phyloP scores from a whole-genome alignment of 495 filamentous ascomycete genomes.

The Astrothelium macrocarpum region DNA sequence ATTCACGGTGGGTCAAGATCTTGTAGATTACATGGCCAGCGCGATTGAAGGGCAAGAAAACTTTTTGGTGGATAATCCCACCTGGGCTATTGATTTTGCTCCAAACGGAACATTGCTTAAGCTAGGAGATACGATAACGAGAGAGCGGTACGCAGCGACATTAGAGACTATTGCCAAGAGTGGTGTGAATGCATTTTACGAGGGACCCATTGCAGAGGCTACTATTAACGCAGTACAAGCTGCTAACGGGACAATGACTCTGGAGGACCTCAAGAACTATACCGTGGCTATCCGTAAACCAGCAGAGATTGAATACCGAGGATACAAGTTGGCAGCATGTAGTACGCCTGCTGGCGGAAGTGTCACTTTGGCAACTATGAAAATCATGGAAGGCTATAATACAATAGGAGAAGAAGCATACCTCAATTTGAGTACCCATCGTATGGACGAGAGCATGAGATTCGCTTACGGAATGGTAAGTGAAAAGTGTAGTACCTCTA shows the following conservation, averaged over 20 bases:
- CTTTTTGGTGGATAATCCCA: constrained; percentile 62
- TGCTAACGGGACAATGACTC: constrained; percentile 70
- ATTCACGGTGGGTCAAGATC: constrained; percentile 59
- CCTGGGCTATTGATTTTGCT: constrained; percentile 81
- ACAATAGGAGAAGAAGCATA: constrained; percentile 43
- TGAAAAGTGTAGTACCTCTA: too few relatives aligned
- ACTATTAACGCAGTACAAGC: constrained; percentile 57
- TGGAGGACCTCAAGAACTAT: constrained; percentile 67
- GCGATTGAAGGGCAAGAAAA: constrained; percentile 33
- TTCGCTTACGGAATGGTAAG: constrained; percentile 68
- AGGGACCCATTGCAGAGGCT: constrained; percentile 59
- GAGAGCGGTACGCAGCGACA: constrained; percentile 68
- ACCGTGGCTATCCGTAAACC: constrained; percentile 49
- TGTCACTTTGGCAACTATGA: constrained; percentile 63
- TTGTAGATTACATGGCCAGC: constrained; percentile 55
- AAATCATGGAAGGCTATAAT: constrained; percentile 65
- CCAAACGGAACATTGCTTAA: constrained; percentile 63
- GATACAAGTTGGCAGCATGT: constrained; percentile 55
- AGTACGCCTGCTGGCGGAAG: constrained; percentile 65
- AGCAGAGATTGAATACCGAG: constrained; percentile 59
- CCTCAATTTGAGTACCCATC: constrained; percentile 60
- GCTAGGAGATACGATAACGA: constrained; percentile 65
- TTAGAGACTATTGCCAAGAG: constrained; percentile 61
- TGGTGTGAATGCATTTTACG: constrained; percentile 69
- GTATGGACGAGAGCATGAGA: constrained; percentile 75